Evolutionary conservation across 306 rosid genomes (phyloP), one percentile per base, ranked within the genome.

Genomic region (Canavalia gladiata): DNA sequence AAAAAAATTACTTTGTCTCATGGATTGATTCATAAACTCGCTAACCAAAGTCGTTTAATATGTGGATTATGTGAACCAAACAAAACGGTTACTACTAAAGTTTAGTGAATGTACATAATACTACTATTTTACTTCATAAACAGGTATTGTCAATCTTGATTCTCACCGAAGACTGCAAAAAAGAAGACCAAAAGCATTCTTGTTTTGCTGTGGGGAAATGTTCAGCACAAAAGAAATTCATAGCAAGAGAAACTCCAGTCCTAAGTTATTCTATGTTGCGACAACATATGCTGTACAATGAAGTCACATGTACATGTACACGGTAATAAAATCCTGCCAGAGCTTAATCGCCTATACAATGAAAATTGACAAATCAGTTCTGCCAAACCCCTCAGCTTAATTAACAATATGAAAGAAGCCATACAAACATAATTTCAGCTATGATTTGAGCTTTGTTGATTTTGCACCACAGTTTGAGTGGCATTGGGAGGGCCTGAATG

Each of bases 231-330:
- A 62, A 2, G 5, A 79, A 71, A 57, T 7, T 76, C 47, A 74
- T 4, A 7, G 72, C 78, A 82, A 75, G 46, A 45, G 51, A 39
- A 59, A 46, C 34, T 51, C 4, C 47, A 7, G 60, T 31, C 62
- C 52, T 59, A 74, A 12, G 67, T 60, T 54, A 72, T 63, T 57
- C 31, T 75, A 77, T 66, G 52, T 74, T 76, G 69, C 63, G 43
- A 54, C 58, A 49, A 75, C n/a, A 80, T 65, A 13, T 50, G 55
- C 83, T 87, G 78, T 74, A 80, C 85, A 81, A 30, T 65, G 69
- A 64, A 72, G 52, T 73, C 62, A 35, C 1, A 6, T 64, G 64
- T 39, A 46, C 8, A 73, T 55, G 50, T 46, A 11, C 39, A 58
- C 47, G 30, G 2, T 52, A 68, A 18, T 75, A 45, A 75, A 64